Evolutionary conservation across 2,329 filamentous ascomycete genomes (phyloP).

Genomic region (Phialophora expanda): DNA sequence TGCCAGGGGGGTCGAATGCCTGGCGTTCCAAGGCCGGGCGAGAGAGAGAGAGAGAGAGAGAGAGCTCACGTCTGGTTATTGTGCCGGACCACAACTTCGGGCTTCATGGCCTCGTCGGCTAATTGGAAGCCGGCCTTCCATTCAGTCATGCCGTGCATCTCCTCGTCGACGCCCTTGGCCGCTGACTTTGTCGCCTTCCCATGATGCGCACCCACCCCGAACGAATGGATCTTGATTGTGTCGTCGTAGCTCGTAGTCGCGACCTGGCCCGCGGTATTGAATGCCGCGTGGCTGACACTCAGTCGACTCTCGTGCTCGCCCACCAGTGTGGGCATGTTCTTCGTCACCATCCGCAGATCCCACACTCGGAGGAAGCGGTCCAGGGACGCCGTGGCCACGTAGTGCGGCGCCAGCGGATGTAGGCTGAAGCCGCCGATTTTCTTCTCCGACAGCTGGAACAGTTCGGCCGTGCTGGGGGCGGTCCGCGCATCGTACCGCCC

Average conservation of each 20-base stretch:
- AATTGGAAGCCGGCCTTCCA: slow-evolving; percentile 68
- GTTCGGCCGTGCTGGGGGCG: slow-evolving; percentile 60
- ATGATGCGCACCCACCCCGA: slow-evolving; percentile 52
- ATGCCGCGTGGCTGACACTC: slow-evolving; percentile 90
- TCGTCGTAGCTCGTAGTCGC: slow-evolving; percentile 96
- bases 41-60: background rate
- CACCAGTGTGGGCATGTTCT: slow-evolving; percentile 69
- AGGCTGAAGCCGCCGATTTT: slow-evolving; percentile 95
- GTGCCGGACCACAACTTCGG: slow-evolving; percentile 72
- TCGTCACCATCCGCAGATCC: slow-evolving; percentile 79
- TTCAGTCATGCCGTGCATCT: slow-evolving; percentile 56
- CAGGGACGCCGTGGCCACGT: slow-evolving; percentile 85
- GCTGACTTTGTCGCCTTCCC: slow-evolving; percentile 12
- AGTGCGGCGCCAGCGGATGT: slow-evolving; percentile 77
- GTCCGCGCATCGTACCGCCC: slow-evolving; percentile 79
- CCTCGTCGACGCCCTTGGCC: background rate
- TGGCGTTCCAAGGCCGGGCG: too few relatives aligned
- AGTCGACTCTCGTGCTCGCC: slow-evolving; percentile 82
- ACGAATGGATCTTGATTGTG: slow-evolving; percentile 89
- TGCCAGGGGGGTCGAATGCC: background rate
- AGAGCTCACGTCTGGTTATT: slow-evolving; percentile 90
- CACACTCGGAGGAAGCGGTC: slow-evolving; percentile 90
- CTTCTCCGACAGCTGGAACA: slow-evolving; percentile 81
- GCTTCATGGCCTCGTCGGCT: slow-evolving; percentile 67
- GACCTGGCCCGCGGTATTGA: slow-evolving; percentile 81